Evolutionary conservation across 2,329 filamentous ascomycete genomes (phyloP).

Genomic region (Ophiostoma himal-ulmi): DNA sequence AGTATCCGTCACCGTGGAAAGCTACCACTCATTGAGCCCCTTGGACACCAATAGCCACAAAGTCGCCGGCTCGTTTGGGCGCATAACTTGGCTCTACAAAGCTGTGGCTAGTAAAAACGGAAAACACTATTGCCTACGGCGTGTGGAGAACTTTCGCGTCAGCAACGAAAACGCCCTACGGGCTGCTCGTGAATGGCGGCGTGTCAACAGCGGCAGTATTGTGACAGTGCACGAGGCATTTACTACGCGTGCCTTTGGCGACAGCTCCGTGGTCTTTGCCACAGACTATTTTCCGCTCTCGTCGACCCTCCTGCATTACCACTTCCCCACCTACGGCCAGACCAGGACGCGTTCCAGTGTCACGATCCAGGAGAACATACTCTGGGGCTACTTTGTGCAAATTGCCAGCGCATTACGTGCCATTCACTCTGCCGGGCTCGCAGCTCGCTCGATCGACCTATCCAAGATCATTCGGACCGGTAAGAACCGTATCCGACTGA

Average conservation of each 20-base stretch:
- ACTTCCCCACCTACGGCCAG: slow-evolving; percentile 53
- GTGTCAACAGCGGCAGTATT: slow-evolving; percentile 71
- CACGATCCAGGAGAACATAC: slow-evolving; percentile 60
- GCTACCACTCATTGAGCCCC: slow-evolving; percentile 84
- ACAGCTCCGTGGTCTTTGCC: slow-evolving; percentile 90
- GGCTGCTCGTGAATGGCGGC: slow-evolving; percentile 82
- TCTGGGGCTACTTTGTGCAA: slow-evolving; percentile 92
- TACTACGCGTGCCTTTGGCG: slow-evolving; percentile 85
- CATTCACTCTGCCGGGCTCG: slow-evolving; percentile 74
- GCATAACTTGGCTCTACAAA: slow-evolving; percentile 92
- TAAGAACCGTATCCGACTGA: slow-evolving; percentile 82
- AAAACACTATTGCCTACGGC: slow-evolving; percentile 76
- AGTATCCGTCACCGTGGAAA: slow-evolving; percentile 59
- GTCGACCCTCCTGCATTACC: slow-evolving; percentile 80
- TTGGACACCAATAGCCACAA: slow-evolving; percentile 67
- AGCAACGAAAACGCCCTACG: slow-evolving; percentile 86
- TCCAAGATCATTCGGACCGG: slow-evolving; percentile 87
- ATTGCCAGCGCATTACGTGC: slow-evolving; percentile 81
- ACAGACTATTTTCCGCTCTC: slow-evolving; percentile 89
- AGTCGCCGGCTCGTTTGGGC: slow-evolving; percentile 56
- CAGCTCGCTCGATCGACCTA: slow-evolving; percentile 77
- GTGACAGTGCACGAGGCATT: slow-evolving; percentile 89
- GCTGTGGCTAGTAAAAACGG: slow-evolving; percentile 84
- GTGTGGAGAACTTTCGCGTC: slow-evolving; percentile 82
- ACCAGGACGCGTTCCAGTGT: slow-evolving; percentile 35